Base-by-base conservation (phyloP, 1,284 basidiomycete species). In the Ceratobasidium sp. region DNA sequence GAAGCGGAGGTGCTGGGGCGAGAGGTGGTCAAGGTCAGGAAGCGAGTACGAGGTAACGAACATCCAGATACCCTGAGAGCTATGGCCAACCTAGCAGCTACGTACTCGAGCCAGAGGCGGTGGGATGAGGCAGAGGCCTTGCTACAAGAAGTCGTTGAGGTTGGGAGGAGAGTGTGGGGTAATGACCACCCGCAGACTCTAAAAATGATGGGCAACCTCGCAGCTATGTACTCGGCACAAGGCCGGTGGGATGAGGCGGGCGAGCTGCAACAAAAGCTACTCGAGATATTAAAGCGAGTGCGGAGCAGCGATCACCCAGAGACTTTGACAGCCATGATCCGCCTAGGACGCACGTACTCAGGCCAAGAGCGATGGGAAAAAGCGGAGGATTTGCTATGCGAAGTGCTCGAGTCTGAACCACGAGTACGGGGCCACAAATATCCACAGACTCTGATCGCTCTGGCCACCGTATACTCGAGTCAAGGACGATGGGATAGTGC, bases 161-260 rank as follows among this genome's bases (percentile, higher is more conserved):
- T 35, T 11, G 17, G 54, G 10, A 23, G 26, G 37, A 13, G 13
- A 37, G 23, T 54, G 4, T 20, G 47, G 20, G 15, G 42, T 11
- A 17, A 51, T 33, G 39, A 64, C 17, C 20, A 35, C 47, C n/a
- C 20, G 1, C 5, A 8, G 23, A 23, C 31, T 3, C 58, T 60
- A 4, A 6, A 1, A 26, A n/a, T n/a, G 1, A 33, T 31, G 39
- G 11, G 60, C 17, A 63, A 49, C 28, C 58, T 74, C 0, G 71
- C 2, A 31, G 11, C 5, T 0, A 51, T n/a, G 15, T 71, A 76
- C 23, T 39, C 3, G 20, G 3, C 1, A 3, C 69, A 73, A 31
- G 58, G 69, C 15, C 53, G 54, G 23, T 31, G 15, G n/a, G n/a
- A 37, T 3, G 68, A 71, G 33, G 68, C 68, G 20, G 68, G 60